phyloP scores from a whole-genome alignment of 1,139 yeast species.

The Nakaseomyces nivariensis region DNA sequence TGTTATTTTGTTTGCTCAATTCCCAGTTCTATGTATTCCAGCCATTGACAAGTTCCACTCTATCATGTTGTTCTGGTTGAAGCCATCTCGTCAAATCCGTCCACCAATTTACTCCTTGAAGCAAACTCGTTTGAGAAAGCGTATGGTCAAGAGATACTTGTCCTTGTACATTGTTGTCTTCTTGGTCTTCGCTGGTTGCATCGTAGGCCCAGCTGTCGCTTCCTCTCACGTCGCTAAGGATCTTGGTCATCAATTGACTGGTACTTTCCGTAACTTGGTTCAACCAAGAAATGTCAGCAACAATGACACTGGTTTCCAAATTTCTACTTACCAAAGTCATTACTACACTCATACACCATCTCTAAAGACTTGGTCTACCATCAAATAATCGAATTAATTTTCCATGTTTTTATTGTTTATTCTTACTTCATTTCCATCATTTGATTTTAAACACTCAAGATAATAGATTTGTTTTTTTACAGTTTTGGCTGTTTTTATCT shows the following conservation, averaged over 20 bases:
- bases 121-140: constrained; percentile 94
- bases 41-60: constrained; percentile 96
- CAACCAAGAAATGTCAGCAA: constrained; percentile 78
- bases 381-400: constrained; percentile 34
- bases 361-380: constrained; percentile 51
- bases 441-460: constrained; percentile 4
- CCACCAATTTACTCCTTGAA: constrained; percentile 97
- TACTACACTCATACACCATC: constrained; percentile 48
- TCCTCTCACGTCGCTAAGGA: constrained; percentile 34
- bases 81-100: constrained; percentile 95
- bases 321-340: constrained; percentile 43
- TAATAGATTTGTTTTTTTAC: constrained; percentile 3
- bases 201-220: constrained; percentile 90
- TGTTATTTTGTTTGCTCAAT: constrained; percentile 72
- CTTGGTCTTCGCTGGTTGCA: constrained; percentile 59
- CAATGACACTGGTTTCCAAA: constrained; percentile 69
- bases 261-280: constrained; percentile 61
- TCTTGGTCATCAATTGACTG: constrained; percentile 34
- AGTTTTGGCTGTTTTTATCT: constrained; percentile 1
- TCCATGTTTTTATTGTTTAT: constrained; percentile 5
- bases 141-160: constrained; percentile 96
- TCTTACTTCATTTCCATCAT: constrained; percentile 4
- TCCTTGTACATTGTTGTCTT: constrained; percentile 67
- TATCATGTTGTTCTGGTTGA: constrained; percentile 96
- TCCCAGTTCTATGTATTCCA: constrained; percentile 81